phyloP scores from a whole-genome alignment of 176 grass and related monocot species.

The Coix lacrymajobi region DNA sequence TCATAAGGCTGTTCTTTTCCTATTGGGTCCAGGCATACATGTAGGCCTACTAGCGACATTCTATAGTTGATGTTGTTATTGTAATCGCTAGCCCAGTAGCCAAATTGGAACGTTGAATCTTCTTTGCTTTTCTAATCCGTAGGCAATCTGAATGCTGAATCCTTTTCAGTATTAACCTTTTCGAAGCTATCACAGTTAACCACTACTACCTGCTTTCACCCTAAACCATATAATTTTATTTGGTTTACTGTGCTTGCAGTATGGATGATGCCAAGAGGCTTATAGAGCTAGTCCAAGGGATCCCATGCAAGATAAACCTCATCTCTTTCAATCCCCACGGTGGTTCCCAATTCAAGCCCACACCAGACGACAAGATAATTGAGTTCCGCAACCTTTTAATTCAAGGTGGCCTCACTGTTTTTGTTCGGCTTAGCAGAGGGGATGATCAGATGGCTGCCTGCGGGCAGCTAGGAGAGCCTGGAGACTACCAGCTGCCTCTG shows the following conservation, averaged over 20 bases:
- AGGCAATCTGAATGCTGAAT: background rate
- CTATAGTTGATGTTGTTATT: background rate
- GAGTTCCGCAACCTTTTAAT: slow-evolving; percentile 85
- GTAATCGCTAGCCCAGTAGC: background rate
- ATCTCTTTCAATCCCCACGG: slow-evolving; percentile 88
- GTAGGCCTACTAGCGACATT: background rate
- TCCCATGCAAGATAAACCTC: slow-evolving; percentile 95
- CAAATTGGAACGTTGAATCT: background rate
- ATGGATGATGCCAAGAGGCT: slow-evolving; percentile 83
- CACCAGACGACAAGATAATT: slow-evolving; percentile 67
- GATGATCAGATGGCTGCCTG: slow-evolving; percentile 92
- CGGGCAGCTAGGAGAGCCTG: slow-evolving; percentile 69
- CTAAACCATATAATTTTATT: background rate
- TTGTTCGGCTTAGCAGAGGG: slow-evolving; percentile 78
- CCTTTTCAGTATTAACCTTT: background rate
- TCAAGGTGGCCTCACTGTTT: slow-evolving; percentile 50
- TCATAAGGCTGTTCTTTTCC: background rate
- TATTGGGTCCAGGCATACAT: background rate
- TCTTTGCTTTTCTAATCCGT: background rate
- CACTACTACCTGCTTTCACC: background rate
- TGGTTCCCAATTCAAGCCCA: slow-evolving; percentile 85
- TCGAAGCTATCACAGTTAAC: background rate
- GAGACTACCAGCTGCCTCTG: slow-evolving; percentile 52
- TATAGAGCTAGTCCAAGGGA: slow-evolving; percentile 56
- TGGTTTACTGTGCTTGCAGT: slow-evolving; percentile 38